Percentiles rank a stretch among this genome's conserved stretches.
Evolutionary conservation across 2,329 filamentous ascomycete genomes (phyloP).

Genomic region (Calonectria pseudoturangicola): DNA sequence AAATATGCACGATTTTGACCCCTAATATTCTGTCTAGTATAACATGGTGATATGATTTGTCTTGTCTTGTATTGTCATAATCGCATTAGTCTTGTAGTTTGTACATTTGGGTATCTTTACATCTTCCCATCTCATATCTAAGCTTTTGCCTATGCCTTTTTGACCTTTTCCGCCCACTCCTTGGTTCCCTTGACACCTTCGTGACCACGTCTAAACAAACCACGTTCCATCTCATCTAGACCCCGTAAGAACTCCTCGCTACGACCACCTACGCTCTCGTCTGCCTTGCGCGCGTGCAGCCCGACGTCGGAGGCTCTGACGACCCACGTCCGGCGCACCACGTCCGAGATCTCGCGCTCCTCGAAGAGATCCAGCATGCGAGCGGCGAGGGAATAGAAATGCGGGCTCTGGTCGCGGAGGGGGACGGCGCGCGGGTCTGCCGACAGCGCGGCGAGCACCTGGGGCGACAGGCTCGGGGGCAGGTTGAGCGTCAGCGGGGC

Average conservation of each 20-base stretch:
- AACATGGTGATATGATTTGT: neutral
- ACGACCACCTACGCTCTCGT: conserved; percentile 75
- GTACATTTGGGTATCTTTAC: conserved; percentile 47
- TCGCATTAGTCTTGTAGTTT: conserved; percentile 32
- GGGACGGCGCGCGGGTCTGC: conserved; percentile 92
- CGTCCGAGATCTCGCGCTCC: conserved; percentile 83
- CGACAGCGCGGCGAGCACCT: conserved; percentile 91
- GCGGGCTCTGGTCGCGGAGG: conserved; percentile 85
- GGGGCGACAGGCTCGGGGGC: conserved; percentile 83
- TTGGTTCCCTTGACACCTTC: conserved; percentile 82
- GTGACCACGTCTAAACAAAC: conserved; percentile 83
- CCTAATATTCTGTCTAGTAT: conserved; percentile 31
- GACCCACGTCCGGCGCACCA: conserved; percentile 87
- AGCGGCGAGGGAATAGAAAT: conserved; percentile 91
- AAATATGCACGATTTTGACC: conserved; percentile 54
- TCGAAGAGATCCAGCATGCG: conserved; percentile 94
- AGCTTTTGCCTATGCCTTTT: conserved; percentile 56
- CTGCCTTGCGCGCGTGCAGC: conserved; percentile 91
- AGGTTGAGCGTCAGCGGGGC: conserved; percentile 88
- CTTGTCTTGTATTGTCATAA: conserved; percentile 27
- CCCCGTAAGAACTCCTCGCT: conserved; percentile 89
- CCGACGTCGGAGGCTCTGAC: conserved; percentile 87
- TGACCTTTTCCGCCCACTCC: conserved; percentile 80
- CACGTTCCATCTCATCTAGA: conserved; percentile 91
- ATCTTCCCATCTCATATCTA: neutral